These are phyloP conservation scores for Eucalyptus tenuipes DNA, from an alignment of 345 rosid genomes.

Conservation along the genomic window DNA sequence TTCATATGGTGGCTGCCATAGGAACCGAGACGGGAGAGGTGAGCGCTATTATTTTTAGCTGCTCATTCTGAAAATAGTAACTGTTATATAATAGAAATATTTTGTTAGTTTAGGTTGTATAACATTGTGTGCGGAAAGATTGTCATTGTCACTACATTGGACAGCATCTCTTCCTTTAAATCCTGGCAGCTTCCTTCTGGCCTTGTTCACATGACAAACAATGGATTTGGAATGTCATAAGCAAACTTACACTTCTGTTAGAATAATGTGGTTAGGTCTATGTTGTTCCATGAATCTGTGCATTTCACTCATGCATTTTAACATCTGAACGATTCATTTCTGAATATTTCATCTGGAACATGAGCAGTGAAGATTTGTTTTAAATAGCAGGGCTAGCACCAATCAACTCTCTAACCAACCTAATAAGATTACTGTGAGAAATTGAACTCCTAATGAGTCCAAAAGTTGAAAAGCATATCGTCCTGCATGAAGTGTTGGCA, in stretches of 20 bases:
- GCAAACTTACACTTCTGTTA: not conserved
- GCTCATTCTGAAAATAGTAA: not conserved
- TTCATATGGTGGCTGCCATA: slow-evolving; percentile 89
- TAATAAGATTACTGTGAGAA: not conserved
- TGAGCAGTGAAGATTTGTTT: not conserved
- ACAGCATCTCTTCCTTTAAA: not conserved
- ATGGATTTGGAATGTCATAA: not conserved
- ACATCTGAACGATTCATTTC: not conserved
- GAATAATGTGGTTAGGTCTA: not conserved
- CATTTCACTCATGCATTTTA: not conserved
- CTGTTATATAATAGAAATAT: not conserved
- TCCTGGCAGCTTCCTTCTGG: not conserved
- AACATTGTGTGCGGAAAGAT: not conserved
- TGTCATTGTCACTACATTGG: not conserved
- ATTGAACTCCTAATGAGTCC: not conserved
- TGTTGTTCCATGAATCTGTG: not conserved
- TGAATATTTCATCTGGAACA: not conserved
- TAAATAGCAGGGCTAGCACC: not conserved
- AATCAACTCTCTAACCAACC: not conserved
- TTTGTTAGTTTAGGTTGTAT: not conserved
- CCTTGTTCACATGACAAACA: not conserved
- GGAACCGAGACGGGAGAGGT: slow-evolving; percentile 79
- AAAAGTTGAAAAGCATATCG: not conserved
- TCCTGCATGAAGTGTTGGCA: not conserved
- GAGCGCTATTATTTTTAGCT: not conserved